Evolutionary conservation across 108 stramenopile species (phyloP).

Genomic region (Cyclostephanos invisitatus): DNA sequence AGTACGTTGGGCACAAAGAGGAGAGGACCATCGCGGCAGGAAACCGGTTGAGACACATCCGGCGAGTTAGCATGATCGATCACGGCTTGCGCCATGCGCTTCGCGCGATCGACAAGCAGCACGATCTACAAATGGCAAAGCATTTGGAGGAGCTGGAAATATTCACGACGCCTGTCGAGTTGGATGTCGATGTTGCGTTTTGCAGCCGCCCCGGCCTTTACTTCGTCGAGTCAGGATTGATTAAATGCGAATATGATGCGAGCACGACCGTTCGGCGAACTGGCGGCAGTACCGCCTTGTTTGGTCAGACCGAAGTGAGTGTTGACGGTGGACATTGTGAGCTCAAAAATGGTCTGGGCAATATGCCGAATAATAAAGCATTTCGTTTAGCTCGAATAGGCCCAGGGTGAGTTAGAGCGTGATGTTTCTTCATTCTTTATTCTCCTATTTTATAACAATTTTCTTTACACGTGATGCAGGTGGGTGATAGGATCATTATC

Average conservation of each 20-base stretch:
- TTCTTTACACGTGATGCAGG: background rate
- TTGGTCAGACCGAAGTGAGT: slow-evolving; percentile 7
- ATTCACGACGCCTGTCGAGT: slow-evolving; percentile 40
- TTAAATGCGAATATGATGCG: slow-evolving; percentile 45
- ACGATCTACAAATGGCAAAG: slow-evolving; percentile 39
- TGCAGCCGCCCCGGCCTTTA: slow-evolving; percentile 63
- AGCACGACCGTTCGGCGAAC: slow-evolving; percentile 13
- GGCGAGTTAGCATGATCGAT: slow-evolving; percentile 34
- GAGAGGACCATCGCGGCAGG: slow-evolving; percentile 24
- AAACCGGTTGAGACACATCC: slow-evolving; percentile 25
- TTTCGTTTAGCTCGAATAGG: slow-evolving; percentile 76
- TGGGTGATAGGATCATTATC: slow-evolving; percentile 42
- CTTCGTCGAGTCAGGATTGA: slow-evolving; percentile 67
- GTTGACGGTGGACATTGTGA: too few species aligned
- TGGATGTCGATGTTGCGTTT: slow-evolving; percentile 46
- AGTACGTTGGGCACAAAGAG: slow-evolving; percentile 41
- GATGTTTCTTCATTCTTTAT: slow-evolving; percentile 31
- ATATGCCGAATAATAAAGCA: slow-evolving; percentile 40
- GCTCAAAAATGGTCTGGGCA: too few species aligned
- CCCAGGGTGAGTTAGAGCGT: slow-evolving; percentile 42
- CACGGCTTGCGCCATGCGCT: slow-evolving; percentile 62
- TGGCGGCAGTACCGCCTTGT: slow-evolving; percentile 21
- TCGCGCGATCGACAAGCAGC: slow-evolving; percentile 63
- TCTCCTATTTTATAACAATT: slow-evolving; percentile 7
- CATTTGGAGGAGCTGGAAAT: slow-evolving; percentile 50